Base-by-base conservation (phyloP, 164 flowering plant species). In the Nymphaea thermarum region DNA sequence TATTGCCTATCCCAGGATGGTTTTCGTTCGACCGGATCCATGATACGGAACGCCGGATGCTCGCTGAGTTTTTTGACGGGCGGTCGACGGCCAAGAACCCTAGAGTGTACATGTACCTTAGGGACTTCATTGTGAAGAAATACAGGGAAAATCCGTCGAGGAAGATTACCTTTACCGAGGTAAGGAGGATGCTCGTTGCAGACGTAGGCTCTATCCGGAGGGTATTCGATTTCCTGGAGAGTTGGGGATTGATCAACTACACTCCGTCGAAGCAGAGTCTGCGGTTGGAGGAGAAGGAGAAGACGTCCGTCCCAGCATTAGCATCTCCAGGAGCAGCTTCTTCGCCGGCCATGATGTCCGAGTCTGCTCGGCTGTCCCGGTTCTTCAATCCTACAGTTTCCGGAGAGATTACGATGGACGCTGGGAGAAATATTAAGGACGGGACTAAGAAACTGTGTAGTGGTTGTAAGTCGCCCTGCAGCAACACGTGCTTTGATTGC, bases 181-280 rank as follows among this genome's bases (percentile, higher is more conserved):
- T 74, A 14, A 77, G 99, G 18, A 84, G 79, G 79, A 77, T 81
- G 10, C 77, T 94, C 4, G 85, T 90, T 2, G 99, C 96, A 25
- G 99, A 91, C 64, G 96, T 84, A 6, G 99, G 96, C 2, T 86
- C 99, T 4, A 82, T 92, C 65, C 84, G 97, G 45, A 83, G 93
- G 78, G 89, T 94, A 44, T 94, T 91, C 44, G 98, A 92, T 77
- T 92, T 94, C 72, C 74, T 90, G 16, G 96, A 94, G 71, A 74
- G 79, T 43, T 94, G 99, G 98, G 98, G 98, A 42, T 77, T 94
- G 79, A 79, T 94, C 63, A 94, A 94, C 77, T 90, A 88, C 78
- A 43, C 82, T 0, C 79, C 78, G 43, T 42, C 79, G 6, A 68
- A 72, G 6, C 7, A 61, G 65, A 80, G 77, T 79, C 76, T 74